Percentiles rank a stretch among this genome's conserved stretches.
phyloP scores from a whole-genome alignment of 2,329 filamentous ascomycete genomes.

The Xylaria sp. region DNA sequence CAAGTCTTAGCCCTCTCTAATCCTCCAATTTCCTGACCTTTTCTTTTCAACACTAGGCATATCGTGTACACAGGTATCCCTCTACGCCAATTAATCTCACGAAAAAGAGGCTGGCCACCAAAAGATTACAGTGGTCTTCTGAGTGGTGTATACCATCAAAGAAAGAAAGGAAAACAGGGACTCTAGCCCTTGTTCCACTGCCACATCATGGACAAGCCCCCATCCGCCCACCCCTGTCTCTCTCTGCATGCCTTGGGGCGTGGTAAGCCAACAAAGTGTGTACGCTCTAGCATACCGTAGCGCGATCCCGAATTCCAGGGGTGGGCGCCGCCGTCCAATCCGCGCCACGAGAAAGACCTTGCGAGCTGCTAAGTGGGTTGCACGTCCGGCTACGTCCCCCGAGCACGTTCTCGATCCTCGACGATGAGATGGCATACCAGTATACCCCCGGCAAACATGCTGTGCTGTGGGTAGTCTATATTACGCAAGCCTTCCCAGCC shows the following conservation, averaged over 20 bases:
- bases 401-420: slow-evolving; percentile 13
- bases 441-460: not conserved
- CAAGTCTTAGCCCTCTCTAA: too few species aligned
- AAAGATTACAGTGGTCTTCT: too few species aligned
- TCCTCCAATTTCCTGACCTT: too few species aligned
- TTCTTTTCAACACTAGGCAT: too few species aligned
- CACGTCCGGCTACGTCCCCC: slow-evolving; percentile 7
- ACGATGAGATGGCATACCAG: not conserved
- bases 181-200: slow-evolving; percentile 7
- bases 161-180: not conserved
- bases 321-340: not conserved
- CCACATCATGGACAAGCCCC: not conserved
- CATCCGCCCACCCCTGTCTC: slow-evolving; percentile 10
- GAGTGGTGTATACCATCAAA: too few species aligned
- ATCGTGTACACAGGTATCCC: too few species aligned
- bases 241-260: not conserved
- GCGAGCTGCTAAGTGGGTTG: slow-evolving; percentile 17
- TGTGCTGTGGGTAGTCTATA: slow-evolving; percentile 14
- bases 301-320: slow-evolving; percentile 8
- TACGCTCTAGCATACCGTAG: not conserved
- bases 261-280: not conserved
- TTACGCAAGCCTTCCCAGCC: slow-evolving; percentile 17
- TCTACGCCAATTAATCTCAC: too few species aligned
- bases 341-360: not conserved
- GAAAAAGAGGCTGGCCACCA: not conserved